Percentiles rank a stretch among this genome's conserved stretches.
phyloP scores from a whole-genome alignment of 257 asterid species.

The Fraxinus anomala region DNA sequence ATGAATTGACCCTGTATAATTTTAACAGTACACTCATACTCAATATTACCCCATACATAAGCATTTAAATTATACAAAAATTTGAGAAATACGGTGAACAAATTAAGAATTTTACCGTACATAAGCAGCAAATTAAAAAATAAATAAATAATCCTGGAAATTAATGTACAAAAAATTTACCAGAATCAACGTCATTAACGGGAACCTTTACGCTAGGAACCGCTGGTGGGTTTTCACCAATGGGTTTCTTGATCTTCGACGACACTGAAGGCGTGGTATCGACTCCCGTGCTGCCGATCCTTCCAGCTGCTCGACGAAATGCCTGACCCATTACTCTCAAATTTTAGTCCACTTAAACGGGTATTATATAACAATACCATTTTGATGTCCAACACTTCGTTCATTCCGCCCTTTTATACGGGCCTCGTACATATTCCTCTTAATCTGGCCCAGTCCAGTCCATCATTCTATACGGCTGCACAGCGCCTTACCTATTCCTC shows the following conservation, averaged over 20 bases:
- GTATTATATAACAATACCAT: too few species aligned
- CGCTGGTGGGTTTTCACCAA: slow-evolving; percentile 40
- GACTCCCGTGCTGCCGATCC: slow-evolving; percentile 56
- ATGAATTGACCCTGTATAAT: neutral
- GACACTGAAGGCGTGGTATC: slow-evolving; percentile 49
- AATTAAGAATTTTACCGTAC: neutral
- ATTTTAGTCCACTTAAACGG: neutral
- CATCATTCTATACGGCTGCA: too few species aligned
- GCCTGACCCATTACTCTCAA: slow-evolving; percentile 78
- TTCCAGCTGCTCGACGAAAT: slow-evolving; percentile 95
- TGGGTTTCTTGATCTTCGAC: slow-evolving; percentile 48
- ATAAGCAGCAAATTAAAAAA: neutral
- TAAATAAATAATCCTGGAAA: neutral
- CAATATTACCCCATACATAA: neutral
- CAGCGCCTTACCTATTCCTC: too few species aligned
- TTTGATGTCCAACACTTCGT: too few species aligned
- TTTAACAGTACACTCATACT: neutral
- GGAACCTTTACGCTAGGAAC: slow-evolving; percentile 35
- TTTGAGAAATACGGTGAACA: neutral
- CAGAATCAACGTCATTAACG: slow-evolving; percentile 36
- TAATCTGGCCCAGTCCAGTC: too few species aligned
- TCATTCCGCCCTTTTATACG: too few species aligned
- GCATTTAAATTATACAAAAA: neutral
- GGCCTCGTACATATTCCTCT: too few species aligned
- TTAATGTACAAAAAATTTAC: slow-evolving; percentile 31